Evolutionary conservation across 169 alveolate species (phyloP).

Genomic region (Plasmodium gonderi): DNA sequence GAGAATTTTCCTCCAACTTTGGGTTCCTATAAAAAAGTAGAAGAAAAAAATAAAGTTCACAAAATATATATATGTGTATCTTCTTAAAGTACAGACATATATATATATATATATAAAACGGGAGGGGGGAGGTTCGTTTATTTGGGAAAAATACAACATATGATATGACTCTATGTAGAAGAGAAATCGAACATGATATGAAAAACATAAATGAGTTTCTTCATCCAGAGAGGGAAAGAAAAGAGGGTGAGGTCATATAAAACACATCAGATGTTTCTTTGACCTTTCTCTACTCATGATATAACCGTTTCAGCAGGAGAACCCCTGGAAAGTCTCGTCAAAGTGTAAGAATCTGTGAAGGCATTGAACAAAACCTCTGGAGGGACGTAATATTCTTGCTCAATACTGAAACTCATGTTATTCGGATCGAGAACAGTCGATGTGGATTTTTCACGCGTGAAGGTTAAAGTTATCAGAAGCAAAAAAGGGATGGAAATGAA

Average conservation of each 20-base stretch:
- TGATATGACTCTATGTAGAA: no score
- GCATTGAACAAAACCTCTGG: conserved; percentile 58
- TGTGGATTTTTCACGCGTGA: no score
- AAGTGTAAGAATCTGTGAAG: conserved; percentile 46
- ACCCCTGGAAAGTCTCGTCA: conserved; percentile 66
- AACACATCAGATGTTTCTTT: no score
- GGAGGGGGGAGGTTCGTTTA: no score
- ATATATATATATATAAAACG: no score
- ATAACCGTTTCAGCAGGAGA: conserved; percentile 58
- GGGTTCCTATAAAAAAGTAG: neutral
- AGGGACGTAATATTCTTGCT: conserved; percentile 66
- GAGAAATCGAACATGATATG: no score
- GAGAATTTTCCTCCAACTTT: conserved; percentile 71
- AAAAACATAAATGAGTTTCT: no score
- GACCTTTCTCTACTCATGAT: no score
- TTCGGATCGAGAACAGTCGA: neutral
- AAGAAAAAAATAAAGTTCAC: neutral
- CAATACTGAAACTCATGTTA: conserved; percentile 48
- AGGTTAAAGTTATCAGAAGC: neutral
- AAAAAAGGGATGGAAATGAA: neutral
- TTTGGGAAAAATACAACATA: no score
- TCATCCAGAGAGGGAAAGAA: no score
- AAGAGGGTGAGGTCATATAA: no score
- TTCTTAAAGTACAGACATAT: no score
- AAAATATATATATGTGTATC: neutral